Evolutionary conservation across 805 yeast species (phyloP), one percentile per base, ranked within the genome.

Genomic region (Ogataea naganishii): DNA sequence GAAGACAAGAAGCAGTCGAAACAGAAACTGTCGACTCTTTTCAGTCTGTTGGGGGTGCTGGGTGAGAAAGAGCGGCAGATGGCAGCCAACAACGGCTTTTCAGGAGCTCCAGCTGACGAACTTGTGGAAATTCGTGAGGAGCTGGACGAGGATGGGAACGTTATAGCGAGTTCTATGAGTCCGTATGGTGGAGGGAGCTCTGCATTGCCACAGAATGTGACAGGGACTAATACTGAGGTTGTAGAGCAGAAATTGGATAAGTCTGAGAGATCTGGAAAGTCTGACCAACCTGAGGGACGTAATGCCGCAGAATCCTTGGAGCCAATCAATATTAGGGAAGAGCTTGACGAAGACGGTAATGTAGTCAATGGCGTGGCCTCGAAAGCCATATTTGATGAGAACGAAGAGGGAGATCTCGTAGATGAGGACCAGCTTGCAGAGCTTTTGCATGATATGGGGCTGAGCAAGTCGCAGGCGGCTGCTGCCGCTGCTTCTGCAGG

Each of bases 41-140:
- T 56, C 20, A 41, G 47, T 6, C 36, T 29, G 38, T 17, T 38
- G 40, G 20, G 39, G 6, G 8, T 18, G 6, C 5, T 30, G 11
- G 20, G 28, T 17, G 33, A 17, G 19, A 29, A 23, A 12, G 26
- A 29, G 13, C 18, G 34, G 19, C 35, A 37, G n/a, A 20, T 9
- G 11, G n/a, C 9, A 9, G n/a, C 11, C 32, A 27, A 29, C 21
- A 51, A 59, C 33, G 41, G 36, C 10, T 38, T 40, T 9, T 28
- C 67, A 13, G 44, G 47, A 7, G 47, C 48, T 12, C 54, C 64
- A 4, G 41, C 60, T 3, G 75, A 69, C 11, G 73, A 64, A 1
- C 43, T 76, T 2, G 73, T 85, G 75, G 96, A 86, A 34, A 88
- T 88, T 14, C 64, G 76, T 31, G 96, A 86, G 47, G 81, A 76